phyloP scores from a whole-genome alignment of 106 monocot genomes.

The Agapanthus africanus region DNA sequence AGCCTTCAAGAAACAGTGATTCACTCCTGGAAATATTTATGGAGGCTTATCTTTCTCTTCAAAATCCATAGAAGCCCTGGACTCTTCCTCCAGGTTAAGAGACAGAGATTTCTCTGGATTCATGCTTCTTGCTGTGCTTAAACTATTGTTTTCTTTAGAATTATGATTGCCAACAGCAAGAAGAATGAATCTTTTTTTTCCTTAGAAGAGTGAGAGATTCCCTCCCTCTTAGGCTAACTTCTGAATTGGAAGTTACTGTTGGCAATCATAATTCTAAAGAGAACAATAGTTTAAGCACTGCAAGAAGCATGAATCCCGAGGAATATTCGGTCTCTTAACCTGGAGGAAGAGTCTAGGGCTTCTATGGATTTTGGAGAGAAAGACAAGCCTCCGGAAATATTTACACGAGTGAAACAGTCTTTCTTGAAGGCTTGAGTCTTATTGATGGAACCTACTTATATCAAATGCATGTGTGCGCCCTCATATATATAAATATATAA shows the following conservation, averaged over 20 bases:
- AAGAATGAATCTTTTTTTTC: slow-evolving; percentile 43
- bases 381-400: slow-evolving; percentile 65
- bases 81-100: slow-evolving; percentile 8
- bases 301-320: slow-evolving; percentile 49
- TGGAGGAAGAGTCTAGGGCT: slow-evolving; percentile 8
- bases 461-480: too few species aligned
- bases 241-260: slow-evolving; percentile 17
- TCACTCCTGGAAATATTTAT: slow-evolving; percentile 45
- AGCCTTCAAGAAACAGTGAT: slow-evolving; percentile 66
- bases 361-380: slow-evolving; percentile 17
- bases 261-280: too few species aligned
- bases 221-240: slow-evolving; percentile 66
- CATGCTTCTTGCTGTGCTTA: slow-evolving; percentile 24
- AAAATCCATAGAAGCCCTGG: background rate
- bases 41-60: slow-evolving; percentile 50
- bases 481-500: too few species aligned
- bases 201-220: slow-evolving; percentile 89
- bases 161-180: slow-evolving; percentile 36
- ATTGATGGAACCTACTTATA: too few species aligned
- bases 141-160: slow-evolving; percentile 26
- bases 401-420: slow-evolving; percentile 51
- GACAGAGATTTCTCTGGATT: slow-evolving; percentile 53
- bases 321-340: slow-evolving; percentile 25
- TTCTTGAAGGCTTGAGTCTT: slow-evolving; percentile 74
- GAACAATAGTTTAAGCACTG: slow-evolving; percentile 20